Percentiles rank a stretch among this genome's conserved stretches.
These are phyloP conservation scores for Vaccinium corymbosum DNA, from an alignment of 148 eudicot species.

Conservation along the genomic window DNA sequence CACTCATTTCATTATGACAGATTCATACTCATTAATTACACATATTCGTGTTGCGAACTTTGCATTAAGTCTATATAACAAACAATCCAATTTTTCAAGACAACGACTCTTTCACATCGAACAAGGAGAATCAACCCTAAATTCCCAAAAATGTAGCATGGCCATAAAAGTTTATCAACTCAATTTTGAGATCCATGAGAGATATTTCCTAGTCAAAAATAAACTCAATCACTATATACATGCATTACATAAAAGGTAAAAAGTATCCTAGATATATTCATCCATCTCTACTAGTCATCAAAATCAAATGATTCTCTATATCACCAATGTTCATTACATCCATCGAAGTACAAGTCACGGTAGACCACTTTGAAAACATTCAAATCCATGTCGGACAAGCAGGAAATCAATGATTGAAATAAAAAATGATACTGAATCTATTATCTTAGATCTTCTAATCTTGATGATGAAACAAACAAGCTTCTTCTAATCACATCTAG, in stretches of 20 bases:
- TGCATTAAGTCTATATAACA: background rate
- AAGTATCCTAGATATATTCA: background rate
- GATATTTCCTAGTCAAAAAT: background rate
- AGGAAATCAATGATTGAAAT: background rate
- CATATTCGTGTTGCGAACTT: background rate
- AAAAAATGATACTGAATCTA: background rate
- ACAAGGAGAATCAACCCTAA: background rate
- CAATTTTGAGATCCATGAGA: background rate
- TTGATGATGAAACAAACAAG: background rate
- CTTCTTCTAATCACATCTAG: background rate
- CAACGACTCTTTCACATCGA: background rate
- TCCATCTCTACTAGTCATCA: background rate
- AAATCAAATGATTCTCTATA: background rate
- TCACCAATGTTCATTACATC: background rate
- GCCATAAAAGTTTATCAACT: background rate
- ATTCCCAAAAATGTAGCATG: background rate
- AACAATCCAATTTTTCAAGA: too few relatives aligned
- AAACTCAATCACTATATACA: background rate
- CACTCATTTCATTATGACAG: background rate
- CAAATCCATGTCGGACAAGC: background rate
- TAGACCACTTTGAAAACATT: background rate
- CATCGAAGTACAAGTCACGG: background rate
- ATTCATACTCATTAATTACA: background rate
- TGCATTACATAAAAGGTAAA: background rate
- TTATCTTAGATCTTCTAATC: background rate